Base-by-base conservation (phyloP, 2,329 filamentous ascomycete genomes). In the Lachnellula cervina region DNA sequence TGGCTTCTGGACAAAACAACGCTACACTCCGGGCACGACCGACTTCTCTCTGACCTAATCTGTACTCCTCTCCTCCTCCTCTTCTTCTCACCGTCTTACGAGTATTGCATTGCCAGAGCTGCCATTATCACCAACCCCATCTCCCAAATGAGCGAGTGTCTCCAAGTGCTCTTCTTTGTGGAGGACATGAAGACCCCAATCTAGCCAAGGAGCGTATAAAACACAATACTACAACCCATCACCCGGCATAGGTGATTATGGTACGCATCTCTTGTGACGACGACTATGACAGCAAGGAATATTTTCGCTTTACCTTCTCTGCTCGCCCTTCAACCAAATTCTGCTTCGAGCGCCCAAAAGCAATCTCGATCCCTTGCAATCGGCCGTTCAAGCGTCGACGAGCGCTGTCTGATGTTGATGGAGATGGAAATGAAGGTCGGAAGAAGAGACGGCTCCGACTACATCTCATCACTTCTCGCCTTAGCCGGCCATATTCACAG, bases 401-500 rank as follows among this genome's bases (percentile, higher is more conserved):
- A 49, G 64, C 68, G 4, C 64, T 70, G 2, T 70, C 66, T 3
- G 68, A 70, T 60, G 68, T 70, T 1, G 68, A 70, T 58, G 68
- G 67, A 9, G 62, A 62, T 34, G 62, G 61, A 14, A 64, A 64
- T 45, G 62, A 60, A 47, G 63, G 65, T 11, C 61, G 68, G 49
- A 90, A 90, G 75, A 90, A 89, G 70, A 81, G 87, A 23, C 78
- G 87, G 3, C 72, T 89, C 4, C 78, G 84, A 1, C 73, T 82
- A 2, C 71, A 79, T 19, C 76, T 89, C 44, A 81, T 89, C 65
- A 90, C 87, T 1, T 89, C 85, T 19, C 79, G 85, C 7, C 80
- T 90, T 0, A 89, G 86, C 9, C 80, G 77, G 48, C 86, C 87
- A 1, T 90, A 83, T 69, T 88, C 86, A 0, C 76, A 81, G 28